These are phyloP conservation scores for Coprinopsis cinerea DNA, from an alignment of 768 basidiomycete species.

Conservation along the genomic window DNA sequence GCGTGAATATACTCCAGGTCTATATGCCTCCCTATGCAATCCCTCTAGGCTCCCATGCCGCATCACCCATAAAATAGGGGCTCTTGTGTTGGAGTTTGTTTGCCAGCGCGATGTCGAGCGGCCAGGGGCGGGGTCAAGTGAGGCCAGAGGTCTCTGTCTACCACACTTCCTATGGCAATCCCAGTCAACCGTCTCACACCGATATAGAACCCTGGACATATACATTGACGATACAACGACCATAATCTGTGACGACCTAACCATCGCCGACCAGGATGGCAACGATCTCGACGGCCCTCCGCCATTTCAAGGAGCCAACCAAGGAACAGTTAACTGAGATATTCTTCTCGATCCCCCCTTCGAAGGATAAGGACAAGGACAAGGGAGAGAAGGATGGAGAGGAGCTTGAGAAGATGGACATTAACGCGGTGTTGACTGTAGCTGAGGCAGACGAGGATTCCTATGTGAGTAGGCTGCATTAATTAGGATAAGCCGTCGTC, in stretches of 20 bases:
- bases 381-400: constrained; percentile 25
- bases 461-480: constrained; percentile 60
- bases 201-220: too few relatives aligned
- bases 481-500: constrained; percentile 8
- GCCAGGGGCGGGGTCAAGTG: too few relatives aligned
- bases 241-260: constrained; percentile 2
- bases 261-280: constrained; percentile 45
- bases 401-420: constrained; percentile 70
- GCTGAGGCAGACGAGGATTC: constrained; percentile 85
- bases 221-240: neutral
- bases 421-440: constrained; percentile 83
- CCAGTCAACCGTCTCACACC: too few relatives aligned
- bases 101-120: neutral
- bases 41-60: too few relatives aligned
- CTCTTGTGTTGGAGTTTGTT: neutral
- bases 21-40: neutral
- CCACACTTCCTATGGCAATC: too few relatives aligned
- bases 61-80: neutral
- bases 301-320: constrained; percentile 88
- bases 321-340: constrained; percentile 80
- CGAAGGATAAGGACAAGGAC: constrained; percentile 18
- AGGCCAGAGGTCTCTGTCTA: too few relatives aligned
- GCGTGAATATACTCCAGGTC: neutral
- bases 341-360: constrained; percentile 79
- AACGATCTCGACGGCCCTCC: constrained; percentile 80